A percentile compares a stretch with the other conserved stretches of the same genome.
These are phyloP conservation scores for Vigna trinervia DNA, from an alignment of 306 rosid genomes.

Conservation along the genomic window DNA sequence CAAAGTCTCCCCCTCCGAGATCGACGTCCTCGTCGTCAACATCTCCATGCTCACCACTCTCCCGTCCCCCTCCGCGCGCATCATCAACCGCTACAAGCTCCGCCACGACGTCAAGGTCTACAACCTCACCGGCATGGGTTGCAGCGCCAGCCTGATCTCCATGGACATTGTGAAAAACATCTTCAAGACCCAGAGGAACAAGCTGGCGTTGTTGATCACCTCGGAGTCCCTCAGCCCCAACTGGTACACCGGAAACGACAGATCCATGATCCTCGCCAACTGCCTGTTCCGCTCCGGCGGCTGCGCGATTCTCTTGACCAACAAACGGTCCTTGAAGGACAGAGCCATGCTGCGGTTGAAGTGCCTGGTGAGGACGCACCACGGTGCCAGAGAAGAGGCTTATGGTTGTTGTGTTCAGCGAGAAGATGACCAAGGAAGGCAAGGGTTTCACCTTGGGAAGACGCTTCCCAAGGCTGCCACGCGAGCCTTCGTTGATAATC, in stretches of 20 bases:
- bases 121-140: slow-evolving; percentile 93
- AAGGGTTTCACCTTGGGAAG: slow-evolving; percentile 72
- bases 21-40: slow-evolving; percentile 82
- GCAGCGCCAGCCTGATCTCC: slow-evolving; percentile 87
- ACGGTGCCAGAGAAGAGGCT: slow-evolving; percentile 80
- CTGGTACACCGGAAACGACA: slow-evolving; percentile 82
- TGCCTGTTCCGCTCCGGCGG: slow-evolving; percentile 86
- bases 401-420: slow-evolving; percentile 67
- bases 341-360: slow-evolving; percentile 59
- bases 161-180: slow-evolving; percentile 61
- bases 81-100: slow-evolving; percentile 72
- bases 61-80: slow-evolving; percentile 72
- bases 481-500: slow-evolving; percentile 82
- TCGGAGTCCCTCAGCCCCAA: slow-evolving; percentile 90
- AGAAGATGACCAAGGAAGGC: slow-evolving; percentile 70
- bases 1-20: slow-evolving; percentile 58
- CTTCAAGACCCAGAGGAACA: slow-evolving; percentile 58
- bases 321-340: slow-evolving; percentile 57
- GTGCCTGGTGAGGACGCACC: slow-evolving; percentile 77
- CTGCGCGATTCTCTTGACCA: slow-evolving; percentile 66
- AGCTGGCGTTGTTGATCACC: slow-evolving; percentile 70
- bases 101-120: slow-evolving; percentile 77
- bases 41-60: slow-evolving; percentile 70
- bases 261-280: slow-evolving; percentile 81
- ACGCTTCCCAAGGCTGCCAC: slow-evolving; percentile 82